Base-by-base conservation (phyloP, 441 rosid genomes). In the Syzygium malaccense region DNA sequence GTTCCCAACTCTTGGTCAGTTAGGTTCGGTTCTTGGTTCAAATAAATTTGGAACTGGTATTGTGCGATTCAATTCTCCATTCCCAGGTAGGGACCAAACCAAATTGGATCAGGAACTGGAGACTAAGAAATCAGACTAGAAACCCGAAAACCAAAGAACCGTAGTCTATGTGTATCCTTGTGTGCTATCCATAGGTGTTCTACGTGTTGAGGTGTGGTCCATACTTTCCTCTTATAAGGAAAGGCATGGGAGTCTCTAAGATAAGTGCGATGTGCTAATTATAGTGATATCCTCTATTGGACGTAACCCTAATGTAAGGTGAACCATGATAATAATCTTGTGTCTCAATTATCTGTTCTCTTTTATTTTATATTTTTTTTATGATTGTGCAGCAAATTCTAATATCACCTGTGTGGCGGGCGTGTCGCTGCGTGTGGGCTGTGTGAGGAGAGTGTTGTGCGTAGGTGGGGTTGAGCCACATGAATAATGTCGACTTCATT, bases 1-100 rank as follows among this genome's bases (percentile, higher is more conserved):
- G 6, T 60, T 60, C 32, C 66, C 13, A 15, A 15, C 28, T 28
- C 0, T 0, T 0, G 0, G 17, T 58, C 8, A 6, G 3, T 28
- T 5, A 60, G 66, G 32, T 58, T 25, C 6, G n/a, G 5, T 57
- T 57, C 62, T 57, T 6, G 3, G n/a, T 57, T 57, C 14, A 12
- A 57, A 10, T 9, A 1, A 0, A 0, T 56, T 57, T 57, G n/a
- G n/a, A 57, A 25, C 14, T 6, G n/a, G 62, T 57, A 57, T 28
- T 13, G 62, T 10, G n/a, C n/a, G n/a, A 14, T 57, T 57, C 48
- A 2, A 45, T 45, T 45, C 48, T 45, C 48, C 48, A 1, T 45
- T 45, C 48, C 48, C 9, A 45, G 9, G 48, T 45, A 7, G 9
- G 9, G 48, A 45, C 48, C 48, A 45, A 45, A 45, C 48, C 2